phyloP scores from a whole-genome alignment of 441 rosid species.

The Capsella rubella region DNA sequence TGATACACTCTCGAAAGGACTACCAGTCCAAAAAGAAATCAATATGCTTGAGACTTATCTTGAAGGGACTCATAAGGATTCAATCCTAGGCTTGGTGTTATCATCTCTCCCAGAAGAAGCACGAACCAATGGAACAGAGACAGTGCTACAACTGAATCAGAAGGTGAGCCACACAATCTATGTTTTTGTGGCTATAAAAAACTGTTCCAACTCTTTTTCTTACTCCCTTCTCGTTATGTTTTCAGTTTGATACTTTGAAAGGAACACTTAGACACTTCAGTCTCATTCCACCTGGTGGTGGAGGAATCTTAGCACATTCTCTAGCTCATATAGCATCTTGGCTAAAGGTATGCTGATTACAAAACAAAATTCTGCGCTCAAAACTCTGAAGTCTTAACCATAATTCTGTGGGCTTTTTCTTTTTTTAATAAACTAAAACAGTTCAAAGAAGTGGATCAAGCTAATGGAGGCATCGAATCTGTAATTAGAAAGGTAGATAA shows the following conservation, averaged over 20 bases:
- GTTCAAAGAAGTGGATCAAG: slow-evolving; percentile 74
- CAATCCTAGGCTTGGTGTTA: slow-evolving; percentile 77
- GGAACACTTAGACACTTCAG: slow-evolving; percentile 87
- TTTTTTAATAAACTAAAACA: slow-evolving; percentile 34
- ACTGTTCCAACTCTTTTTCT: slow-evolving; percentile 2
- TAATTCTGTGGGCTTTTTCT: background rate
- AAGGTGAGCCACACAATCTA: slow-evolving; percentile 55
- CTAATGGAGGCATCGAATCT: slow-evolving; percentile 80
- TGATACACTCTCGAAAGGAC: slow-evolving; percentile 91
- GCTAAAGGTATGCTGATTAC: slow-evolving; percentile 69
- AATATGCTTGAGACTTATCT: slow-evolving; percentile 65
- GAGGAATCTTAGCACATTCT: slow-evolving; percentile 86
- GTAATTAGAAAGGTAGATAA: slow-evolving; percentile 71
- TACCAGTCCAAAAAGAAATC: slow-evolving; percentile 86
- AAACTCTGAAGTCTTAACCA: background rate
- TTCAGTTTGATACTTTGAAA: slow-evolving; percentile 83
- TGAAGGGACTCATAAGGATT: slow-evolving; percentile 77
- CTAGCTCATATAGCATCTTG: slow-evolving; percentile 80
- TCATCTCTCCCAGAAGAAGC: slow-evolving; percentile 95
- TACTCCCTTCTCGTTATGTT: slow-evolving; percentile 9
- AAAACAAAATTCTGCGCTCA: background rate
- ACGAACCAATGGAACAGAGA: slow-evolving; percentile 73
- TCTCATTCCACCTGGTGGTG: slow-evolving; percentile 91
- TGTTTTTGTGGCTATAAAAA: background rate
- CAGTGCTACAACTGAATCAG: slow-evolving; percentile 75